A percentile compares a stretch with the other conserved stretches of the same genome.
phyloP scores from a whole-genome alignment of 2,329 filamentous ascomycete species.

The Piedraia hortae region DNA sequence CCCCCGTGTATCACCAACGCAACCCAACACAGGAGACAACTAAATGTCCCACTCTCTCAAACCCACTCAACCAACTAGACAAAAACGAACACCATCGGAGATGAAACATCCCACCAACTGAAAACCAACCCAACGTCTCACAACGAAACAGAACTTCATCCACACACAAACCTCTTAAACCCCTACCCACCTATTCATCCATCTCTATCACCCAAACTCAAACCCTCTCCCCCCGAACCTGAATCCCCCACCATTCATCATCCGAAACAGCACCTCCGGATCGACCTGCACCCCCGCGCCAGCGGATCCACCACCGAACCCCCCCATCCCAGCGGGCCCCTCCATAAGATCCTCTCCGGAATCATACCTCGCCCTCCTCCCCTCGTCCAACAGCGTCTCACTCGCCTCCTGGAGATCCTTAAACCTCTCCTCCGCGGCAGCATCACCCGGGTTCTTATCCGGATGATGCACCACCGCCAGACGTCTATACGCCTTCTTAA shows the following conservation, averaged over 20 bases:
- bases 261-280: constrained; percentile 54
- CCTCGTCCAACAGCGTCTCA: constrained; percentile 76
- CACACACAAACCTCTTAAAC: no score
- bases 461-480: constrained; percentile 84
- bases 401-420: constrained; percentile 97
- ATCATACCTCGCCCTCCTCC: constrained; percentile 81
- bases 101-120: no score
- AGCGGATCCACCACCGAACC: constrained; percentile 17
- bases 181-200: no score
- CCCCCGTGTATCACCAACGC: no score
- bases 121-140: no score
- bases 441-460: constrained; percentile 84
- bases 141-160: no score
- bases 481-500: constrained; percentile 94
- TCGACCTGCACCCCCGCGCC: constrained; percentile 29
- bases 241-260: constrained; percentile 39
- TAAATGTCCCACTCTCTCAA: no score
- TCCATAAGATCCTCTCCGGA: constrained; percentile 79
- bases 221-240: constrained; percentile 26
- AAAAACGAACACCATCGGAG: no score
- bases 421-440: constrained; percentile 66
- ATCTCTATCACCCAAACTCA: constrained; percentile 10
- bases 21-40: no score
- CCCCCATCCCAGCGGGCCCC: constrained; percentile 25
- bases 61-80: no score